Conservation (phyloP, 83 land plant genomes). For the Thuja plicata region DNA sequence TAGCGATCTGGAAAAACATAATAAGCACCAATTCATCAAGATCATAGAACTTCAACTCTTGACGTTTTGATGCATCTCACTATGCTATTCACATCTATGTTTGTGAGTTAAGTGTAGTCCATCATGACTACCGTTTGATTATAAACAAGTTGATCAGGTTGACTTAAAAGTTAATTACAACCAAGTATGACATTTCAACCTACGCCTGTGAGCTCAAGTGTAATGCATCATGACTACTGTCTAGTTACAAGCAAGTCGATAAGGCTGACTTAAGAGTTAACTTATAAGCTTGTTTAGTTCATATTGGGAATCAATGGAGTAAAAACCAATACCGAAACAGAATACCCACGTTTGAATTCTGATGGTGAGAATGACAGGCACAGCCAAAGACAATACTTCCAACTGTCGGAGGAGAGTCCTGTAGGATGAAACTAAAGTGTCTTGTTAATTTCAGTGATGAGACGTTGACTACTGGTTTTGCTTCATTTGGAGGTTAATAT, state of each 20-base stretch:
- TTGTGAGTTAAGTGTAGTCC: background rate
- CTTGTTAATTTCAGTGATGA: background rate
- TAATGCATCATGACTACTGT: background rate
- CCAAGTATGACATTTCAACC: background rate
- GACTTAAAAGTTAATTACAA: background rate
- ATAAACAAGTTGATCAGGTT: background rate
- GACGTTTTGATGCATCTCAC: background rate
- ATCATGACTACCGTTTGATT: background rate
- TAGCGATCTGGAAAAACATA: background rate
- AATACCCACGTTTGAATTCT: background rate
- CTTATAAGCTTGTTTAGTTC: background rate
- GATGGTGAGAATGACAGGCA: background rate
- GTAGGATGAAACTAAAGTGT: background rate
- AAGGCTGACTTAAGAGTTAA: background rate
- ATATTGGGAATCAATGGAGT: background rate
- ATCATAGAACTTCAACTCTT: background rate
- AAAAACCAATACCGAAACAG: background rate
- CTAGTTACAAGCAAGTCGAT: background rate
- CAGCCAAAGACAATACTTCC: background rate
- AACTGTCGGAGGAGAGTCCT: background rate
- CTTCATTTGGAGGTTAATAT: background rate
- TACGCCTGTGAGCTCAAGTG: background rate
- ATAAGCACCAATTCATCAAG: background rate
- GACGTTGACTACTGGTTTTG: background rate
- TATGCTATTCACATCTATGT: background rate